phyloP scores from a whole-genome alignment of 106 monocot species.

The Phalaenopsis aphrodite region DNA sequence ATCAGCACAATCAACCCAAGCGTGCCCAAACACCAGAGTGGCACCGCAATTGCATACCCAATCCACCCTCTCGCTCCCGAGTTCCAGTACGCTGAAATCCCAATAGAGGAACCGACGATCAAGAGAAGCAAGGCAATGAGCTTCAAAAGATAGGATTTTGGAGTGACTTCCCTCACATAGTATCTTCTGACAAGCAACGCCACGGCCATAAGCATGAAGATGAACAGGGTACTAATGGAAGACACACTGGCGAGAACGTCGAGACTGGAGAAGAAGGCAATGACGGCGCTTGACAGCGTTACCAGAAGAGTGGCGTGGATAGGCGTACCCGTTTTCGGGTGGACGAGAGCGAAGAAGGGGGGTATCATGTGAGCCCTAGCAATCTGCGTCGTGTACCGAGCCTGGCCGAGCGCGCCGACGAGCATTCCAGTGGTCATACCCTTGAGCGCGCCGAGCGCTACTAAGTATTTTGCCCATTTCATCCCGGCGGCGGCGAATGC shows the following conservation, averaged over 20 bases:
- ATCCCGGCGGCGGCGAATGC: conserved; percentile 20
- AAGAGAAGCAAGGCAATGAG: conserved; percentile 11
- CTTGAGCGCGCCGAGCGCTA: conserved; percentile 28
- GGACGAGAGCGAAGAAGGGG: conserved; percentile 27
- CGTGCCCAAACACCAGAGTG: conserved; percentile 21
- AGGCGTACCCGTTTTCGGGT: conserved; percentile 27
- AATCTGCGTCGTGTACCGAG: conserved; percentile 30
- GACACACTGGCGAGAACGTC: conserved; percentile 15
- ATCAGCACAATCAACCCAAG: conserved; percentile 13
- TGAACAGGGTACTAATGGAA: conserved; percentile 29
- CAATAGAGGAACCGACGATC: conserved; percentile 14
- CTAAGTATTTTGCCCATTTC: conserved; percentile 30
- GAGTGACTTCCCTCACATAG: conserved; percentile 15
- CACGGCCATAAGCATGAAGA: conserved; percentile 29
- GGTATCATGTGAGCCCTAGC: conserved; percentile 29
- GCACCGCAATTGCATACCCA: conserved; percentile 21
- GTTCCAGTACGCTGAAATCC: conserved; percentile 25
- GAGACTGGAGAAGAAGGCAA: conserved; percentile 25
- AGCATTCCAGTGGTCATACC: conserved; percentile 31
- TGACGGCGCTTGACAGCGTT: conserved; percentile 14
- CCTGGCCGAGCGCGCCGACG: conserved; percentile 28
- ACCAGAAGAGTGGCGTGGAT: conserved; percentile 22
- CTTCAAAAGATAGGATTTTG: conserved; percentile 12
- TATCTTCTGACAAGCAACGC: conserved; percentile 30
- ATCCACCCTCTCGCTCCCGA: conserved; percentile 20